A percentile compares a stretch with the other conserved stretches of the same genome.
phyloP scores from a whole-genome alignment of 73 alveolate species.

The Blepharisma stoltei region DNA sequence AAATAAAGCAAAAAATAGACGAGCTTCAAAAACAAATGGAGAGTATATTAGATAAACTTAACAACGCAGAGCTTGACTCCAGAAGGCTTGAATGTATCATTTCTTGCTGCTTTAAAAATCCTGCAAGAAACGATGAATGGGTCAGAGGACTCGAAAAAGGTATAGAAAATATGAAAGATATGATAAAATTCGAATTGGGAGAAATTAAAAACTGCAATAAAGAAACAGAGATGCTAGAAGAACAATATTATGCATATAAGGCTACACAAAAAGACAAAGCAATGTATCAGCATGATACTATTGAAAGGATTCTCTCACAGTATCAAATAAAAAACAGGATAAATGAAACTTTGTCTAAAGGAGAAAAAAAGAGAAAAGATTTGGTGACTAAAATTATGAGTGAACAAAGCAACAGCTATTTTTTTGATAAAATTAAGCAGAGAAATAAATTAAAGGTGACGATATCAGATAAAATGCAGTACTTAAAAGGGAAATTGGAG shows the following conservation, averaged over 20 bases:
- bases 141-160: constrained; percentile 34
- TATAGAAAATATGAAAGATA: constrained; percentile 47
- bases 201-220: constrained; percentile 29
- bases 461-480: constrained; percentile 40
- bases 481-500: constrained; percentile 33
- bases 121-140: constrained; percentile 61
- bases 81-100: constrained; percentile 41
- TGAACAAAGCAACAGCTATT: constrained; percentile 31
- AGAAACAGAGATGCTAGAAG: constrained; percentile 27
- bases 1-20: constrained; percentile 34
- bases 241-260: constrained; percentile 3
- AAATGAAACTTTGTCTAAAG: constrained; percentile 34
- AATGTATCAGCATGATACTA: constrained; percentile 42
- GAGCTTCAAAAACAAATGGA: constrained; percentile 41
- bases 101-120: constrained; percentile 39
- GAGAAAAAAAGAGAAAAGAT: constrained; percentile 31
- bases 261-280: constrained; percentile 33
- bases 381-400: constrained; percentile 40
- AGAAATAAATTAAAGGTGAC: constrained; percentile 36
- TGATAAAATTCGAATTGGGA: constrained; percentile 36
- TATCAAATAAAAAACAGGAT: constrained; percentile 35
- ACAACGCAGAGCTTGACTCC: constrained; percentile 54
- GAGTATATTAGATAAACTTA: constrained; percentile 43
- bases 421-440: constrained; percentile 24
- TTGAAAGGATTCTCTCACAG: constrained; percentile 34